Percentiles rank a stretch among this genome's conserved stretches.
These are phyloP conservation scores for Cryptococcus wingfieldii DNA, from an alignment of 1,284 basidiomycete genomes.

Conservation along the genomic window DNA sequence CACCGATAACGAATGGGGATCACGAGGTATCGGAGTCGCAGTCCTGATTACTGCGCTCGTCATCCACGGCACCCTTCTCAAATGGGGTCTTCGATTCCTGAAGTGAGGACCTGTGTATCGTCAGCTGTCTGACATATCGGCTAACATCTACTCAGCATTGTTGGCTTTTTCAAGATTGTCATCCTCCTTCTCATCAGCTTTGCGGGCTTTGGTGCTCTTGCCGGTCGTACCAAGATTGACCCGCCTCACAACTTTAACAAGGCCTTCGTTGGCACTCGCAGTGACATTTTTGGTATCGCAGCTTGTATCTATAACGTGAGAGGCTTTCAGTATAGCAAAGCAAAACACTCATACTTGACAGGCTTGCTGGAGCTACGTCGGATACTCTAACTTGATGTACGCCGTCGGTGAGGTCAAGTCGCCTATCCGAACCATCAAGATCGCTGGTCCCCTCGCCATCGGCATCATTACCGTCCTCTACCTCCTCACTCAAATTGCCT, in stretches of 20 bases:
- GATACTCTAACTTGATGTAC: conserved; percentile 53
- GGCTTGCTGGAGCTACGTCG: conserved; percentile 19
- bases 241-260: conserved; percentile 55
- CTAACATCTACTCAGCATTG: conserved; percentile 9
- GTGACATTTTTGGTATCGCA: too few relatives aligned
- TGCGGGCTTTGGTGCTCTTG: conserved; percentile 54
- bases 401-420: conserved; percentile 52
- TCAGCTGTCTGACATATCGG: too few relatives aligned
- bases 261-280: conserved; percentile 52
- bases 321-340: too few relatives aligned
- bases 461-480: conserved; percentile 32
- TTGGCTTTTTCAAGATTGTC: conserved; percentile 18
- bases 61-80: background rate
- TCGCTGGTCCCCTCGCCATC: conserved; percentile 30
- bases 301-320: too few relatives aligned
- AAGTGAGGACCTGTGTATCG: too few relatives aligned
- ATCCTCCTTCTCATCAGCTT: conserved; percentile 40
- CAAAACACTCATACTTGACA: too few relatives aligned
- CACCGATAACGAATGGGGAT: too few relatives aligned
- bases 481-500: conserved; percentile 39
- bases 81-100: too few relatives aligned
- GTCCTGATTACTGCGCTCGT: too few relatives aligned
- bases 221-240: conserved; percentile 53
- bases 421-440: conserved; percentile 34
- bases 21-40: too few relatives aligned